These are phyloP conservation scores for Lachancea mirantina DNA, from an alignment of 805 yeast genomes.

Conservation along the genomic window DNA sequence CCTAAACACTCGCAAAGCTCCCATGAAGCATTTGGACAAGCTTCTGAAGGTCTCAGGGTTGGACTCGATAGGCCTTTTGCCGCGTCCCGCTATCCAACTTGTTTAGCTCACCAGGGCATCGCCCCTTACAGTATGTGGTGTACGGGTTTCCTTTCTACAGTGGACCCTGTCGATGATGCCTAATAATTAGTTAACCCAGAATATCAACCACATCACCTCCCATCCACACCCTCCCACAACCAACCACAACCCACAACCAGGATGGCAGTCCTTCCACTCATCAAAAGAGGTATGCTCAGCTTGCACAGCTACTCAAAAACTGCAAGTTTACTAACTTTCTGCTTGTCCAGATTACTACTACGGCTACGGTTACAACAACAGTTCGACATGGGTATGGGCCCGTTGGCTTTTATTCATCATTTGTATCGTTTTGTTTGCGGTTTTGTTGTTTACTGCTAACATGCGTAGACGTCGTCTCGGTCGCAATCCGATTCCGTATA, in stretches of 20 bases:
- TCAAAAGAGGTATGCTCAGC: slow-evolving; percentile 4
- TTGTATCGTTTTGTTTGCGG: slow-evolving; percentile 2
- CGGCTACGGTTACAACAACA: slow-evolving; percentile 3
- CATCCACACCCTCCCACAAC: no score
- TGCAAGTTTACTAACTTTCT: background rate
- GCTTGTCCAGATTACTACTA: background rate
- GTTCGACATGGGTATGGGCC: slow-evolving; percentile 10
- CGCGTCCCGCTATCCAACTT: no score
- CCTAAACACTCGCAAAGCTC: no score
- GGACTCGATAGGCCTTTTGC: no score
- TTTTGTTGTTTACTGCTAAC: slow-evolving; percentile 6
- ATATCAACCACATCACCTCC: no score
- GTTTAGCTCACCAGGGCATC: no score
- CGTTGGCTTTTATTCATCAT: slow-evolving; percentile 11
- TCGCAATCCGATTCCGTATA: slow-evolving; percentile 9
- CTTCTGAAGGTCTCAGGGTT: no score
- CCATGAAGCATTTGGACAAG: no score
- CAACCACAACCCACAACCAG: background rate
- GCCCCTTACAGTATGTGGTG: no score
- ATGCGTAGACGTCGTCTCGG: slow-evolving; percentile 8
- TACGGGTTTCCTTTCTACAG: no score
- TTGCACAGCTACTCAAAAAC: no score
- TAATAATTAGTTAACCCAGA: no score
- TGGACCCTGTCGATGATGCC: background rate
- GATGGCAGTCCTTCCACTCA: background rate